Conservation (phyloP, 1,284 basidiomycete species). For the Malassezia yamatoensis region DNA sequence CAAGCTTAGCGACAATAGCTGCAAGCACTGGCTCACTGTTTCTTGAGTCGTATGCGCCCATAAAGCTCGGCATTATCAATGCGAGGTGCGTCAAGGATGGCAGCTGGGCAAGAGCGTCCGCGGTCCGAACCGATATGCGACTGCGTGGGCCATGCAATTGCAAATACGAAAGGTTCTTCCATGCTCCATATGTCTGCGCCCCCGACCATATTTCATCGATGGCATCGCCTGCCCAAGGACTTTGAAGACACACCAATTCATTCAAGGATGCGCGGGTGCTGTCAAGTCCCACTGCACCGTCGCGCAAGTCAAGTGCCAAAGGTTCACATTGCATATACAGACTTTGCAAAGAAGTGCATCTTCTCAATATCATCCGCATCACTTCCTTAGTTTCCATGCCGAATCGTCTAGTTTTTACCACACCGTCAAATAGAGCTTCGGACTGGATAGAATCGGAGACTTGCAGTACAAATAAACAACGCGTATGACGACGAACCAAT, state of each 20-base stretch:
- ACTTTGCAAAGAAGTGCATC: neutral
- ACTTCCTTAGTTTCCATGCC: neutral
- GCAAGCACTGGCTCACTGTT: neutral
- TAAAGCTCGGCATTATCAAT: neutral
- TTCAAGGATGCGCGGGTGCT: neutral
- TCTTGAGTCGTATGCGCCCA: neutral
- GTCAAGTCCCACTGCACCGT: neutral
- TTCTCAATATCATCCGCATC: neutral
- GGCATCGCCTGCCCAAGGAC: conserved; percentile 9
- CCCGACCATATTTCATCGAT: conserved; percentile 5
- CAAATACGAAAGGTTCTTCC: conserved; percentile 2
- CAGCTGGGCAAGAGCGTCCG: neutral
- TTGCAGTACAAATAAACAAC: neutral
- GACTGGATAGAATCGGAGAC: neutral
- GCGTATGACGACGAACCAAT: neutral
- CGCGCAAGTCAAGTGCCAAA: neutral
- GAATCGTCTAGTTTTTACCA: neutral
- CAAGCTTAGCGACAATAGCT: neutral
- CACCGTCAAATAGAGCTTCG: conserved; percentile 6
- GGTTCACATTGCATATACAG: conserved; percentile 1
- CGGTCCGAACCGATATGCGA: conserved; percentile 4
- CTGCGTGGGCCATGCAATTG: conserved; percentile 10
- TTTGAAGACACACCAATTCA: conserved; percentile 9
- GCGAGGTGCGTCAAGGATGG: conserved; percentile 7
- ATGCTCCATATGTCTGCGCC: neutral